A percentile compares a stretch with the other conserved stretches of the same genome.
phyloP scores from a whole-genome alignment of 106 monocot species.

The Cymbidium sinense region DNA sequence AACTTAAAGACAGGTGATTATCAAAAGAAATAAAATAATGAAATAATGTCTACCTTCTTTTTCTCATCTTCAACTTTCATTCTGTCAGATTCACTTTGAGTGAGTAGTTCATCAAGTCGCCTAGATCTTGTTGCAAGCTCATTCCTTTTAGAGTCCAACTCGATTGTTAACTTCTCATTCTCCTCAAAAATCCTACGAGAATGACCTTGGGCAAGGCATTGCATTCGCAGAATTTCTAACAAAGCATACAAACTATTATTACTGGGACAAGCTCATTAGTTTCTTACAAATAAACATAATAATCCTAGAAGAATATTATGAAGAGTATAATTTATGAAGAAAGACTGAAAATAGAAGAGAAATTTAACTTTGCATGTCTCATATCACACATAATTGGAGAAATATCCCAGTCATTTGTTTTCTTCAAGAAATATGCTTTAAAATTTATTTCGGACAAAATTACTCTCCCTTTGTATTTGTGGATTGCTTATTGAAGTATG shows the following conservation, averaged over 20 bases:
- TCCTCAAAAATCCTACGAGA: slow-evolving; percentile 60
- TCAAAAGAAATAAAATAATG: not conserved
- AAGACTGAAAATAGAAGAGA: not conserved
- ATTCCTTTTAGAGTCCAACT: slow-evolving; percentile 62
- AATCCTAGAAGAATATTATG: not conserved
- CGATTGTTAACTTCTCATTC: slow-evolving; percentile 61
- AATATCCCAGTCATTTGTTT: too few species aligned
- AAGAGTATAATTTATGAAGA: not conserved
- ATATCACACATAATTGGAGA: too few species aligned
- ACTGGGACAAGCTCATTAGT: not conserved
- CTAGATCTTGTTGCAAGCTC: slow-evolving; percentile 51
- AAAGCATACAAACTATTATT: slow-evolving; percentile 3
- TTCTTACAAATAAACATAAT: not conserved
- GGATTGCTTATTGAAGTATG: too few species aligned
- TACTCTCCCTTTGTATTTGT: too few species aligned
- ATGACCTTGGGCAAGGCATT: slow-evolving; percentile 55
- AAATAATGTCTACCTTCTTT: slow-evolving; percentile 44
- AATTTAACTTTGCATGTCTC: too few species aligned
- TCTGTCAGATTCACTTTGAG: slow-evolving; percentile 48
- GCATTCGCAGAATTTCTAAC: slow-evolving; percentile 73
- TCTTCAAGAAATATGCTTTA: too few species aligned
- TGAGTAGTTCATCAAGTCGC: slow-evolving; percentile 50
- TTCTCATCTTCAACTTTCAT: slow-evolving; percentile 61
- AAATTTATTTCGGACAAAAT: too few species aligned
- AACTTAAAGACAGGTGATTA: not conserved